Evolutionary conservation across 2,329 filamentous ascomycete genomes (phyloP).

Genomic region (Catunica adiposa): DNA sequence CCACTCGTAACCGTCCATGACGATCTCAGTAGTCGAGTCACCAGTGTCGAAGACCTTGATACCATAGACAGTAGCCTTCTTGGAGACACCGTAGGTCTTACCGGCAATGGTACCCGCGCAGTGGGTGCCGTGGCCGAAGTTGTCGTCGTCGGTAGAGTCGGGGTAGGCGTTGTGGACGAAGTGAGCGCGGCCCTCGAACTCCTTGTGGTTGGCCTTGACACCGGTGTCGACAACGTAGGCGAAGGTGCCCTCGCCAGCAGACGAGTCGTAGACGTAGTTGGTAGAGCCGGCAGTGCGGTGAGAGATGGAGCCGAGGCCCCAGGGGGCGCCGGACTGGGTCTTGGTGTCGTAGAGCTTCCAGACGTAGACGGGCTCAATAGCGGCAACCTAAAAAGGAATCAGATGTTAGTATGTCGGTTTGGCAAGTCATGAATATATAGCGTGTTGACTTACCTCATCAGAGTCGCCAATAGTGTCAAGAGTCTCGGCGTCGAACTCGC

Average conservation of each 20-base stretch:
- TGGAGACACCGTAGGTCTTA: slow-evolving; percentile 97
- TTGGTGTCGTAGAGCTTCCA: slow-evolving; percentile 19
- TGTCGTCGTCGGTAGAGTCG: slow-evolving; percentile 74
- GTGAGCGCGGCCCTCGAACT: slow-evolving; percentile 51
- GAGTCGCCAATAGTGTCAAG: slow-evolving; percentile 25
- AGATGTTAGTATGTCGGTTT: not conserved
- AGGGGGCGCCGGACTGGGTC: slow-evolving; percentile 24
- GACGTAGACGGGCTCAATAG: slow-evolving; percentile 18
- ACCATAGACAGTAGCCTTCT: slow-evolving; percentile 68
- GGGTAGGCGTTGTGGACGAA: slow-evolving; percentile 94
- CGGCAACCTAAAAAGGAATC: slow-evolving; percentile 14
- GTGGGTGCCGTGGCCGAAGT: slow-evolving; percentile 97
- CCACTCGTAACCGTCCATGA: slow-evolving; percentile 24
- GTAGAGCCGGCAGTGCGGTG: slow-evolving; percentile 21
- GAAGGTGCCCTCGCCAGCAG: slow-evolving; percentile 27
- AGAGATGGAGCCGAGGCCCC: slow-evolving; percentile 32
- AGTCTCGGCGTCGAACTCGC: slow-evolving; percentile 26
- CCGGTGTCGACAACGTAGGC: slow-evolving; percentile 41
- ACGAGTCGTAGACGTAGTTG: slow-evolving; percentile 27
- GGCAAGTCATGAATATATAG: not conserved
- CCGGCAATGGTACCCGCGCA: slow-evolving; percentile 95
- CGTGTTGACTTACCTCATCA: slow-evolving; percentile 24
- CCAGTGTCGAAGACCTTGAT: slow-evolving; percentile 22
- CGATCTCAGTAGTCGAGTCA: slow-evolving; percentile 15
- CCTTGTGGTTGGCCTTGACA: slow-evolving; percentile 29